A percentile compares a stretch with the other conserved stretches of the same genome.
Evolutionary conservation across 2,329 filamentous ascomycete genomes (phyloP).

Genomic region (Aaosphaeria arxii): DNA sequence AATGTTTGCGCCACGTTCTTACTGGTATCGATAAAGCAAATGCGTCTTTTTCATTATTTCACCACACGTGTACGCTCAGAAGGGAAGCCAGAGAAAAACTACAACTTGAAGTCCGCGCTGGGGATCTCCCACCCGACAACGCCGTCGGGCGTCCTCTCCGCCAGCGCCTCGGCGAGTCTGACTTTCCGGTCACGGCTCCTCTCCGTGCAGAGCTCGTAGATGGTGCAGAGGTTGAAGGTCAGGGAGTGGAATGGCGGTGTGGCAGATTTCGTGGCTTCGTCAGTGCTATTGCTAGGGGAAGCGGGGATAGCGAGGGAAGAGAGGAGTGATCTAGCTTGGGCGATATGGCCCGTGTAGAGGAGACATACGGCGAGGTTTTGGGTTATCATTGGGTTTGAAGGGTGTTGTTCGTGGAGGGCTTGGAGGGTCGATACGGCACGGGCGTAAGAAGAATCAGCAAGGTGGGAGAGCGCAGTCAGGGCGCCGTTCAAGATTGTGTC

Average conservation of each 20-base stretch:
- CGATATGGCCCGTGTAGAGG: constrained; percentile 74
- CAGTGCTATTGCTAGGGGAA: constrained; percentile 10
- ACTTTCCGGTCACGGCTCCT: constrained; percentile 67
- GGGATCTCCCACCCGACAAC: constrained; percentile 65
- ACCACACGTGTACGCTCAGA: no score
- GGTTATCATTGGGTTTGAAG: constrained; percentile 65
- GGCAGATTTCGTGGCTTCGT: no score
- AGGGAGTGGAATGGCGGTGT: constrained; percentile 63
- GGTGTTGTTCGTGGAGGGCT: constrained; percentile 45
- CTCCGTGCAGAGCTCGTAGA: constrained; percentile 90
- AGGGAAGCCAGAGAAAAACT: no score
- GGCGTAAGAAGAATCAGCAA: constrained; percentile 73
- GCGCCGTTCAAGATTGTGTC: constrained; percentile 40
- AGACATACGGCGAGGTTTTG: constrained; percentile 84
- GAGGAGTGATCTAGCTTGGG: constrained; percentile 60
- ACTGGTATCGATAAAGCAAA: no score
- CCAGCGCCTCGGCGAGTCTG: constrained; percentile 67
- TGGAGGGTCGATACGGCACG: constrained; percentile 63
- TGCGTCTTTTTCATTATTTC: no score
- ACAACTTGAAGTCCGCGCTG: constrained; percentile 68
- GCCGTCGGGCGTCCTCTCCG: constrained; percentile 54
- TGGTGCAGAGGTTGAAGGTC: constrained; percentile 84
- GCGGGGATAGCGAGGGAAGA: constrained; percentile 63
- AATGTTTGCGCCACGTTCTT: no score
- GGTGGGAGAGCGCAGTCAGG: constrained; percentile 67